Percentiles rank a stretch among this genome's conserved stretches.
Conservation (phyloP, 2,329 filamentous ascomycete species). For the Trichoderma koningii region DNA sequence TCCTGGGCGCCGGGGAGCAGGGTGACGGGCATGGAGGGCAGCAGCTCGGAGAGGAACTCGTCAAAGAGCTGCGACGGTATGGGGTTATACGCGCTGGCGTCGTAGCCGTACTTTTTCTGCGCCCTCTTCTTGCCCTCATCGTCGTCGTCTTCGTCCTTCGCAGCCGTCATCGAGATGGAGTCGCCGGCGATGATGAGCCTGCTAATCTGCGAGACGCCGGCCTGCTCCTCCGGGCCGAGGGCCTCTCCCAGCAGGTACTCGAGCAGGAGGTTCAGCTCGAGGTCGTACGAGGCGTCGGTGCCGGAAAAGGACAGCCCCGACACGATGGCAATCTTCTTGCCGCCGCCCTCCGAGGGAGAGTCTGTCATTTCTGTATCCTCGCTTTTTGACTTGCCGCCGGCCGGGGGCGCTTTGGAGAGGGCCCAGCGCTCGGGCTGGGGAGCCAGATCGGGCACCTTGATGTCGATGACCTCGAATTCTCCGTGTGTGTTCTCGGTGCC, state of each 20-base stretch:
- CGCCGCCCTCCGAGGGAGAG: slow-evolving; percentile 13
- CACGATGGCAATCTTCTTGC: slow-evolving; percentile 74
- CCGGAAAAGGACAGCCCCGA: slow-evolving; percentile 86
- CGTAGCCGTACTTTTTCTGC: slow-evolving; percentile 90
- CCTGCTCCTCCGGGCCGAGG: slow-evolving; percentile 61
- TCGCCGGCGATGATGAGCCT: slow-evolving; percentile 91
- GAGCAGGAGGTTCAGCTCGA: slow-evolving; percentile 74
- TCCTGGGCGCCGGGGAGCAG: slow-evolving; percentile 82
- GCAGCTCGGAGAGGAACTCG: slow-evolving; percentile 74
- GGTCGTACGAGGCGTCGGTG: slow-evolving; percentile 67
- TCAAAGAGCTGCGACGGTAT: slow-evolving; percentile 83
- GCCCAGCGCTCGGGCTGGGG: slow-evolving; percentile 81
- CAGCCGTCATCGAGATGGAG: slow-evolving; percentile 70
- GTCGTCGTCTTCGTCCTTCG: slow-evolving; percentile 39
- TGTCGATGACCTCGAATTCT: slow-evolving; percentile 88
- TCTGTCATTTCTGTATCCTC: slow-evolving; percentile 59
- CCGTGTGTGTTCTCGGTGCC: slow-evolving; percentile 91
- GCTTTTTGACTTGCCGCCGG: slow-evolving; percentile 40
- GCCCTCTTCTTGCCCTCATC: slow-evolving; percentile 46
- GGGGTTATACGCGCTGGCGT: slow-evolving; percentile 83
- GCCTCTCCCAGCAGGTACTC: slow-evolving; percentile 89
- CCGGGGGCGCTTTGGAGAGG: slow-evolving; percentile 53
- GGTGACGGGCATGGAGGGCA: slow-evolving; percentile 86
- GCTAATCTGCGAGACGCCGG: slow-evolving; percentile 67
- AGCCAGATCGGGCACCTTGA: slow-evolving; percentile 84